Evolutionary conservation across 1,139 yeast genomes (phyloP), one percentile per base, ranked within the genome.

Genomic region (Blastobotrys arbuscula): DNA sequence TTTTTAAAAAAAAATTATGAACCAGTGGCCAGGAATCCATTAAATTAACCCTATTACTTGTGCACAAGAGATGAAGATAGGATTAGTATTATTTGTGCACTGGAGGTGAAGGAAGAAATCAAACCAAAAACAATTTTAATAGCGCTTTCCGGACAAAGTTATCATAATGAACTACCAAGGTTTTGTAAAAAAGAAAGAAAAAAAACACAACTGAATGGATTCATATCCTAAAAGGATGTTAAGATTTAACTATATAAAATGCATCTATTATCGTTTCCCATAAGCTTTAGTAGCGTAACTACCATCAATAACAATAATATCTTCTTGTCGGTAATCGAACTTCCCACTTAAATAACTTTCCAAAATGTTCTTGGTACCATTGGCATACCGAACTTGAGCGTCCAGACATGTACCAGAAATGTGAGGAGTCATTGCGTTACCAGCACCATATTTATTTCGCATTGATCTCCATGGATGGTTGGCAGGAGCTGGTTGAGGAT

Each of bases 381-480:
- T 68, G 24, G 92, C 79, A 60, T 85, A 85, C 61, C 94, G 75
- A 39, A 72, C 72, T 70, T 85, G 94, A 42, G 95, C 92, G 66
- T 84, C 94, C 58, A 85, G 70, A 44, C 87, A 80, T 33, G 92
- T 81, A 53, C 95, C 95, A 49, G 87, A 79, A 55, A 82, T 78
- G 63, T 85, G 95, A 28, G 92, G 90, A 47, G 88, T 82, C 92
- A 85, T 83, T 52, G 92, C 92, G 61, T 85, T 85, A 57, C 92
- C 92, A 38, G 78, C 84, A 50, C 86, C 86, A 57, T 72, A 77
- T 56, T 75, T 70, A 74, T 82, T 82, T 48, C 70, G 64, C 82
- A 84, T 79, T 26, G 72, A 54, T 72, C 89, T 75, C 94, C 94
- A 85, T 54, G 90, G 89, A 62, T 83, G 89, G 63, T 77, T 76